Evolutionary conservation across 495 filamentous ascomycete species (phyloP).

Genomic region (Pseudotulostoma volvatum): DNA sequence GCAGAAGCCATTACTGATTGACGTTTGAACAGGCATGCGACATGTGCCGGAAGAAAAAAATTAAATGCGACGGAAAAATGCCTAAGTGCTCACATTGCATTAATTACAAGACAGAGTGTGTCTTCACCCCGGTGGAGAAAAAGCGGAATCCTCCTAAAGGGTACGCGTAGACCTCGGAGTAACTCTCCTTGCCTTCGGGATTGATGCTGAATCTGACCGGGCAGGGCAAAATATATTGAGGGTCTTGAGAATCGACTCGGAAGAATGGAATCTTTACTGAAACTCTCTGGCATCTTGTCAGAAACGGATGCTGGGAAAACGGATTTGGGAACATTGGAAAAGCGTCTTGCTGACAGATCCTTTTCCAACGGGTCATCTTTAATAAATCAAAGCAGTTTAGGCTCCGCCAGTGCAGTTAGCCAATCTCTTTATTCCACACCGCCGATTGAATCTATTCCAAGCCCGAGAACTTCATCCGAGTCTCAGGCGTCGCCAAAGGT

Average conservation of each 20-base stretch:
- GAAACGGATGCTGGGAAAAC: conserved; percentile 79
- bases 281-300: conserved; percentile 74
- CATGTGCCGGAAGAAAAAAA: conserved; percentile 99
- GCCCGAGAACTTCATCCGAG: conserved; percentile 40
- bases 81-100: conserved; percentile 90
- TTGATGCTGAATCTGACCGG: conserved; percentile 7
- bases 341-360: conserved; percentile 57
- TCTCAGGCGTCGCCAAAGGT: conserved; percentile 42
- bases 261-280: conserved; percentile 81
- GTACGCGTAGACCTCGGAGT: conserved; percentile 28
- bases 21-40: conserved; percentile 61
- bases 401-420: conserved; percentile 15
- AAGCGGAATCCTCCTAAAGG: conserved; percentile 96
- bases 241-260: conserved; percentile 87
- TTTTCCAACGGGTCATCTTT: conserved; percentile 12
- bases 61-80: conserved; percentile 95
- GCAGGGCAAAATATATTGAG: conserved; percentile 92
- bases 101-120: conserved; percentile 96
- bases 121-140: conserved; percentile 97
- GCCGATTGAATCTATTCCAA: conserved; percentile 34
- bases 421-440: conserved; percentile 31
- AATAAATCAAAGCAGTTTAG: too few relatives aligned
- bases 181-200: conserved; percentile 7
- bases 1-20: conserved; percentile 11
- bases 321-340: conserved; percentile 77